Percentiles rank a stretch among this genome's conserved stretches.
phyloP scores from a whole-genome alignment of 2,329 filamentous ascomycete species.

The Amphichorda felina region DNA sequence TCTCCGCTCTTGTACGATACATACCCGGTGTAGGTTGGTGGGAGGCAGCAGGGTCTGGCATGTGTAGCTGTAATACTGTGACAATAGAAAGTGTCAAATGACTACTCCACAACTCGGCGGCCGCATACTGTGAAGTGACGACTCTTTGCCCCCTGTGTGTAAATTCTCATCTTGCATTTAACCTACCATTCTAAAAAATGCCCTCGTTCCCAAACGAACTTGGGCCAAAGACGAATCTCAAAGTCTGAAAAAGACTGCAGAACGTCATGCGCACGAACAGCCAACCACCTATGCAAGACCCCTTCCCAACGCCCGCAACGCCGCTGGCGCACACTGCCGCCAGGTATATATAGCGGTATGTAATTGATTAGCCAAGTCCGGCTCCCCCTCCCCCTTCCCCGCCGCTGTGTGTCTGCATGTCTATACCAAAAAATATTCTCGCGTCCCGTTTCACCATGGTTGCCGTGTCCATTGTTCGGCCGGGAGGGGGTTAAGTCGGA shows the following conservation, averaged over 20 bases:
- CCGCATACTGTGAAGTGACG: background rate
- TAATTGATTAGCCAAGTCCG: background rate
- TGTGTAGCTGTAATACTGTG: background rate
- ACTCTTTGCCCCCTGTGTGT: no score
- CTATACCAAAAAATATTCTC: background rate
- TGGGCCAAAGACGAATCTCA: no score
- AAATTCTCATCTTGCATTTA: no score
- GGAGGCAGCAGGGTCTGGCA: no score
- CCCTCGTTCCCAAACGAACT: no score
- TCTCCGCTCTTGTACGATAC: conserved; percentile 1
- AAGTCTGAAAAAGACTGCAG: no score
- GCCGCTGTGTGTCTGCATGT: background rate
- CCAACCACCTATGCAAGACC: no score
- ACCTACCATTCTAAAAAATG: no score
- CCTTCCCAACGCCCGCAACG: conserved; percentile 1
- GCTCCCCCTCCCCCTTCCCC: background rate
- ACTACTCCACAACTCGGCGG: background rate
- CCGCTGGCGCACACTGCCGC: background rate
- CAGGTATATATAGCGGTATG: background rate
- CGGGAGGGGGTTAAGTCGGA: background rate
- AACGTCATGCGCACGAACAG: no score
- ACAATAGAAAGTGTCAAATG: conserved; percentile 1
- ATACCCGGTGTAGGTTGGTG: background rate
- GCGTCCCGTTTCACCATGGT: no score
- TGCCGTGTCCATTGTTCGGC: background rate